phyloP scores from a whole-genome alignment of 2,329 filamentous ascomycete genomes.

The Fusarium scirpi region DNA sequence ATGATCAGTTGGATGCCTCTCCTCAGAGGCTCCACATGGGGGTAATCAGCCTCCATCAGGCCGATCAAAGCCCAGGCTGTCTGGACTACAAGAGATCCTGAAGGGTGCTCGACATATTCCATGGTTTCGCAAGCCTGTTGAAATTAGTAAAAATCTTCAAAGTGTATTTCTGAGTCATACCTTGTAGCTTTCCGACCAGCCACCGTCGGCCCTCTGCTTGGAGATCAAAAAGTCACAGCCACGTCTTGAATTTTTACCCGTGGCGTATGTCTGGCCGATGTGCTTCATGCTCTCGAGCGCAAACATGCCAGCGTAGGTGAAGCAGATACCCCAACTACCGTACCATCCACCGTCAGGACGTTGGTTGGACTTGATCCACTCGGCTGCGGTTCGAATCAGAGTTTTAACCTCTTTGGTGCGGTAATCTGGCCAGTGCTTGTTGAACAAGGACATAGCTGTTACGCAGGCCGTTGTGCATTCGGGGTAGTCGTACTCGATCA shows the following conservation, averaged over 20 bases:
- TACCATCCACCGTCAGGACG: conserved; percentile 93
- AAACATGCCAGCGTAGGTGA: conserved; percentile 97
- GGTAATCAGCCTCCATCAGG: conserved; percentile 85
- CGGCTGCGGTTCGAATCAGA: conserved; percentile 79
- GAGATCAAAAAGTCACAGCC: conserved; percentile 89
- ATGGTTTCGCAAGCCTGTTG: conserved; percentile 78
- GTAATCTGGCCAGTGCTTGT: conserved; percentile 84
- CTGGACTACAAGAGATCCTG: conserved; percentile 89
- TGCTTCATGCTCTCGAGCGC: conserved; percentile 86
- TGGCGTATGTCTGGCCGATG: conserved; percentile 84
- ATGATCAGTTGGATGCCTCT: conserved; percentile 85
- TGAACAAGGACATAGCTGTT: conserved; percentile 86
- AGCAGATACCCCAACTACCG: conserved; percentile 97
- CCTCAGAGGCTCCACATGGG: conserved; percentile 77
- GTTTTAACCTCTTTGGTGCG: conserved; percentile 77
- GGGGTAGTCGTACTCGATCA: conserved; percentile 98
- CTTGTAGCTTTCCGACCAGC: conserved; percentile 96
- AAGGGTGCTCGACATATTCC: conserved; percentile 78
- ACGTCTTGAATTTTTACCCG: conserved; percentile 74
- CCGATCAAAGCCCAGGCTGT: conserved; percentile 91
- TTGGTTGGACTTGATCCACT: conserved; percentile 86
- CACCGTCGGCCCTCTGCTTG: conserved; percentile 88
- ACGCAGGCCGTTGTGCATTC: conserved; percentile 97
- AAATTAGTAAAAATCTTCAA: conserved; percentile 26
- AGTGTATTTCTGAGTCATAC: conserved; percentile 53